A percentile compares a stretch with the other conserved stretches of the same genome.
These are phyloP conservation scores for Geotrichum citri-aurantii DNA, from an alignment of 1,139 yeast species.

Conservation along the genomic window DNA sequence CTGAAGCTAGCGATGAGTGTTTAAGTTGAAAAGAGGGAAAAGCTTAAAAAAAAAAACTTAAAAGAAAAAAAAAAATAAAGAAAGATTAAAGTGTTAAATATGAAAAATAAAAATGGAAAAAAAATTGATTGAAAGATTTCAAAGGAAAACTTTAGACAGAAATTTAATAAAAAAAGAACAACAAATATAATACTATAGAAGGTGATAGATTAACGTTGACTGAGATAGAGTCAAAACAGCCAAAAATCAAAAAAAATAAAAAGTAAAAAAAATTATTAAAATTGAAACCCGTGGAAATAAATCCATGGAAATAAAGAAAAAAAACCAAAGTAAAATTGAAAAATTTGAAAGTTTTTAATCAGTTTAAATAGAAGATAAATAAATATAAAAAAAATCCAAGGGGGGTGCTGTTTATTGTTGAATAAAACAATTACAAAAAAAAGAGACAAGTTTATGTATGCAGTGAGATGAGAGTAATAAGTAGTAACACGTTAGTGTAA, in stretches of 20 bases:
- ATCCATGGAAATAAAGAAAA: no score
- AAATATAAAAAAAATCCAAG: not conserved
- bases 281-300: not conserved
- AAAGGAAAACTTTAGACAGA: not conserved
- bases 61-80: not conserved
- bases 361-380: no score
- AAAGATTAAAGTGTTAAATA: not conserved
- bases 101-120: not conserved
- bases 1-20: no score
- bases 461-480: no score
- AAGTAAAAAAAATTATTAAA: no score
- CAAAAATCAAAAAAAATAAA: no score
- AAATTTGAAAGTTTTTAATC: not conserved
- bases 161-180: not conserved
- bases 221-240: no score
- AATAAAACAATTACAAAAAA: no score
- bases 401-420: no score
- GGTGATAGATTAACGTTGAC: slow-evolving; percentile 1
- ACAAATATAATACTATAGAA: not conserved
- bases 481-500: no score
- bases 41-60: not conserved
- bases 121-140: not conserved
- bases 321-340: not conserved
- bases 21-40: no score
- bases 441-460: no score